phyloP scores from a whole-genome alignment of 352 stramenopile genomes.

The Globisporangium parvum region DNA sequence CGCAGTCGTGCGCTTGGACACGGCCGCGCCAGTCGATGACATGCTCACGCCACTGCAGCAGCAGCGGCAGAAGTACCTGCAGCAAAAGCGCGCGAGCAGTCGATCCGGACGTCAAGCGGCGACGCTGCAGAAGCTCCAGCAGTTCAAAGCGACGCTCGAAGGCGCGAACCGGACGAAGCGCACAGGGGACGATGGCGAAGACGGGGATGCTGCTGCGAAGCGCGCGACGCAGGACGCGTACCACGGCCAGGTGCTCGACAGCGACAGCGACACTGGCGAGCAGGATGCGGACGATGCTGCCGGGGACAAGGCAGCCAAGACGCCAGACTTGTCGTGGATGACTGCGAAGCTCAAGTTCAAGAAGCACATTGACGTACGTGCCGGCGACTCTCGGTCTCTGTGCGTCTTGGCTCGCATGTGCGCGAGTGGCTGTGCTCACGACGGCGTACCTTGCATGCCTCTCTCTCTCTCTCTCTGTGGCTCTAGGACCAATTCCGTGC shows the following conservation, averaged over 20 bases:
- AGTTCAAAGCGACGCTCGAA: constrained; percentile 52
- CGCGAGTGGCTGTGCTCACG: constrained; percentile 1
- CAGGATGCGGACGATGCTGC: constrained; percentile 20
- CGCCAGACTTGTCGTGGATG: constrained; percentile 74
- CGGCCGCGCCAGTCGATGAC: constrained; percentile 48
- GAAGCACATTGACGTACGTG: constrained; percentile 81
- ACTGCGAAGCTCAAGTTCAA: constrained; percentile 86
- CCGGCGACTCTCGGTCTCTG: no score
- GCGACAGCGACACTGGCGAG: constrained; percentile 22
- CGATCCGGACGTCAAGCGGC: constrained; percentile 54
- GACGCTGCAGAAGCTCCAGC: constrained; percentile 60
- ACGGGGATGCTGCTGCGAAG: constrained; percentile 7
- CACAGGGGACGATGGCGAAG: constrained; percentile 4
- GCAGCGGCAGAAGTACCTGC: constrained; percentile 64
- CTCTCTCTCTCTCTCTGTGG: background rate
- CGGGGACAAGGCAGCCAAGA: constrained; percentile 9
- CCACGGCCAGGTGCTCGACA: constrained; percentile 64
- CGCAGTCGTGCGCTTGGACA: constrained; percentile 41
- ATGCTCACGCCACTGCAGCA: constrained; percentile 77
- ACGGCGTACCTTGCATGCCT: background rate
- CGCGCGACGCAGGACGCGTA: constrained; percentile 28
- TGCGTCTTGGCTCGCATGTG: constrained; percentile 5
- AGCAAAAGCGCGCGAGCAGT: constrained; percentile 50
- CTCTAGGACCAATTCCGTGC: constrained; percentile 71
- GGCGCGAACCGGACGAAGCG: constrained; percentile 26